phyloP scores from a whole-genome alignment of 768 basidiomycete species.

The Leccinellum luteum region DNA sequence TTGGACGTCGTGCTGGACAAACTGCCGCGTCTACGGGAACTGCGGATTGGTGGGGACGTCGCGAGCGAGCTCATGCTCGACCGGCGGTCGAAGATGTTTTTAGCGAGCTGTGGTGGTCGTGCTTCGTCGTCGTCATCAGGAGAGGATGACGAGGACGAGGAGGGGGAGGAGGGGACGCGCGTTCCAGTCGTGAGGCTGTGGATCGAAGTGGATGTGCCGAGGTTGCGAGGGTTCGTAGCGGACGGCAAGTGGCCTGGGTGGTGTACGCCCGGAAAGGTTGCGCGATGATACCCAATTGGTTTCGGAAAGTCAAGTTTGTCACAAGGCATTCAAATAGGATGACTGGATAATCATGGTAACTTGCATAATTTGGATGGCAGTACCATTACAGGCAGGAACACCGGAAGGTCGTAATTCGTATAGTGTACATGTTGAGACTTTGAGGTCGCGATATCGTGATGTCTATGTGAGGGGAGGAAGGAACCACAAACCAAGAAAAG shows the following conservation, averaged over 20 bases:
- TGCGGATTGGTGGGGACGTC: slow-evolving; percentile 21
- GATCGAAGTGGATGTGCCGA: slow-evolving; percentile 18
- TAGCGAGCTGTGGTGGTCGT: not conserved
- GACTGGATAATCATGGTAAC: not conserved
- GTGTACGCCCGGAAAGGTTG: slow-evolving; percentile 13
- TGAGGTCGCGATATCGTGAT: not conserved
- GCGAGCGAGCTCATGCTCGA: slow-evolving; percentile 26
- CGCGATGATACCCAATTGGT: not conserved
- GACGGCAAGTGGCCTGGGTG: slow-evolving; percentile 23
- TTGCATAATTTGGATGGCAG: not conserved
- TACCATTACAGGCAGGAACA: not conserved
- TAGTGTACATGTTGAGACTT: slow-evolving; percentile 1
- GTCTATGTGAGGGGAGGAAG: not conserved
- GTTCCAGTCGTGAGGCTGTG: slow-evolving; percentile 17
- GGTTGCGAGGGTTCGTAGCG: slow-evolving; percentile 19
- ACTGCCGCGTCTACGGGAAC: slow-evolving; percentile 15
- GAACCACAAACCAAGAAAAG: slow-evolving; percentile 1
- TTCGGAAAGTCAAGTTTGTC: not conserved
- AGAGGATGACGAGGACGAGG: not conserved
- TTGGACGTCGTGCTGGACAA: slow-evolving; percentile 18
- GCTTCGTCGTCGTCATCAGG: not conserved
- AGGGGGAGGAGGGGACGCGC: not conserved
- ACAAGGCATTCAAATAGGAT: not conserved
- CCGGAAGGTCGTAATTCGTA: slow-evolving; percentile 1
- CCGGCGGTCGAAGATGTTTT: slow-evolving; percentile 19